Evolutionary conservation across 805 yeast genomes (phyloP).

Genomic region (Kodamaea jinghongensis): DNA sequence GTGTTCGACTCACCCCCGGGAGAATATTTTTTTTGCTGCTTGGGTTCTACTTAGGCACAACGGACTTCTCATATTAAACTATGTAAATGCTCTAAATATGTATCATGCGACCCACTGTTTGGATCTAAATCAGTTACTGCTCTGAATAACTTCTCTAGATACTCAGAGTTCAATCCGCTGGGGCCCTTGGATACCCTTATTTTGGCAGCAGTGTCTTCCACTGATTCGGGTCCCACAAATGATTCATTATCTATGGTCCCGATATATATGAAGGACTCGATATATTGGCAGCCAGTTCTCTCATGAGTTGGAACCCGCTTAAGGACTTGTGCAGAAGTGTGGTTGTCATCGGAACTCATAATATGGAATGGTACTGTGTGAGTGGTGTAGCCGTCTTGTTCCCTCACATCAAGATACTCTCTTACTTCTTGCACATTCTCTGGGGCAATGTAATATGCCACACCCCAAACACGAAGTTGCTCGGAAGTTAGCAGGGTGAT

Average conservation of each 20-base stretch:
- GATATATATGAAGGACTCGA: conserved; percentile 68
- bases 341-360: conserved; percentile 16
- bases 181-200: conserved; percentile 67
- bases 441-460: conserved; percentile 77
- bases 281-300: conserved; percentile 38
- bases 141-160: conserved; percentile 52
- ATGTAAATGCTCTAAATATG: conserved; percentile 32
- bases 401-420: conserved; percentile 74
- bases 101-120: conserved; percentile 21
- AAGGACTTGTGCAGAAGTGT: conserved; percentile 8
- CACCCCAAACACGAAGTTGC: conserved; percentile 67
- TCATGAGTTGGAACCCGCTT: conserved; percentile 15
- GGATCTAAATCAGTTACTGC: conserved; percentile 35
- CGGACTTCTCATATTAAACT: not conserved
- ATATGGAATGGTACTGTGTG: conserved; percentile 66
- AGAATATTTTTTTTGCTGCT: conserved; percentile 25
- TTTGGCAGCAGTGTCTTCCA: conserved; percentile 55
- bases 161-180: conserved; percentile 77
- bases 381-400: conserved; percentile 82
- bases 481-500: conserved; percentile 29
- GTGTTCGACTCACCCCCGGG: conserved; percentile 51
- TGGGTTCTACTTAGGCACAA: not conserved
- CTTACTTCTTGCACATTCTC: conserved; percentile 58
- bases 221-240: conserved; percentile 77
- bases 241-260: conserved; percentile 81